Conservation (phyloP, 1,284 basidiomycete genomes). For the Austroboletus niveus region DNA sequence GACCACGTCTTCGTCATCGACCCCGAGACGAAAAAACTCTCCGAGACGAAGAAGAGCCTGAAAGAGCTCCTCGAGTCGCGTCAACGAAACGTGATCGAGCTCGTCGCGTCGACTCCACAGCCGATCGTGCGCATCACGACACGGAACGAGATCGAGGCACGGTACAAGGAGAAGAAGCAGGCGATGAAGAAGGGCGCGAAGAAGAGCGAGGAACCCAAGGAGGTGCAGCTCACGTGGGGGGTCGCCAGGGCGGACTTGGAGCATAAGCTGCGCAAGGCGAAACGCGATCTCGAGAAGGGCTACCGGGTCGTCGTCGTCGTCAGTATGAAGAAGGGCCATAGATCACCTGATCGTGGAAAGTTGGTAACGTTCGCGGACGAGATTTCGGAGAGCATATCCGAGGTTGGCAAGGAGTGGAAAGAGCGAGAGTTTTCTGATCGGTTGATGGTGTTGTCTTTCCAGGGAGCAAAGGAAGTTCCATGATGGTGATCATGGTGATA, state of each 20-base stretch:
- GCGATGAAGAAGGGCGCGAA: slow-evolving; percentile 34
- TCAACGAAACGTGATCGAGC: slow-evolving; percentile 48
- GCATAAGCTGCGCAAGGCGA: slow-evolving; percentile 66
- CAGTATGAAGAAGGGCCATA: slow-evolving; percentile 45
- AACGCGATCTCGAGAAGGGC: slow-evolving; percentile 59
- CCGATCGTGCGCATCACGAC: slow-evolving; percentile 55
- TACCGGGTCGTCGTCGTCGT: slow-evolving; percentile 58
- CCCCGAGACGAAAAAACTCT: slow-evolving; percentile 44
- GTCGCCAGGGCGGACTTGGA: slow-evolving; percentile 57
- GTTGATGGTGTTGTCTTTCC: slow-evolving; percentile 45
- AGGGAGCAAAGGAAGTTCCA: slow-evolving; percentile 15
- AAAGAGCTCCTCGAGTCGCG: slow-evolving; percentile 37
- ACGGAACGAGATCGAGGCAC: slow-evolving; percentile 35
- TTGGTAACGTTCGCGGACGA: slow-evolving; percentile 43
- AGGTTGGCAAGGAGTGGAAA: slow-evolving; percentile 54
- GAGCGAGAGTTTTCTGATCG: slow-evolving; percentile 38
- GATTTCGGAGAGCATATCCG: slow-evolving; percentile 40
- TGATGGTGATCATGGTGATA: slow-evolving; percentile 1
- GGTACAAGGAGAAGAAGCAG: slow-evolving; percentile 36
- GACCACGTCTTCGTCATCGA: slow-evolving; percentile 49
- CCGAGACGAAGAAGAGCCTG: slow-evolving; percentile 32
- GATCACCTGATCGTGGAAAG: slow-evolving; percentile 31
- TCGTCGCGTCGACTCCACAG: slow-evolving; percentile 43
- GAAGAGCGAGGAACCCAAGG: slow-evolving; percentile 51
- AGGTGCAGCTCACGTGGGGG: slow-evolving; percentile 74